Conservation (phyloP, 495 filamentous ascomycete genomes). For the Wilcoxina mikolae region DNA sequence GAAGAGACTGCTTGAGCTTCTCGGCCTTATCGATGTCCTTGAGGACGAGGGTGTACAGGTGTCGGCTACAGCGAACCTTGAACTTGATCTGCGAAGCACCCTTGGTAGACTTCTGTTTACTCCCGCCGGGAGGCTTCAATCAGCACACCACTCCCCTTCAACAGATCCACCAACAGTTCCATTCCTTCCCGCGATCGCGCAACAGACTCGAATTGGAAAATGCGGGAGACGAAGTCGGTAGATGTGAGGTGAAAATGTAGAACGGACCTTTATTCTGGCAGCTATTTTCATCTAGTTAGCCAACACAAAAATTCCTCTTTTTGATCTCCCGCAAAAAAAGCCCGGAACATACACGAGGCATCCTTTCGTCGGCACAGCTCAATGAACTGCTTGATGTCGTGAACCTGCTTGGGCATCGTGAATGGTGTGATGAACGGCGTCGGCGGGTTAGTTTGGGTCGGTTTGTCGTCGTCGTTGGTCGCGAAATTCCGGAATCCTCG, state of each 20-base stretch:
- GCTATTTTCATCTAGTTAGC: slow-evolving; percentile 13
- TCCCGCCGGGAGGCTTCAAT: slow-evolving; percentile 7
- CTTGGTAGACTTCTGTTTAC: slow-evolving; percentile 77
- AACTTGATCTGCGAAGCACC: slow-evolving; percentile 88
- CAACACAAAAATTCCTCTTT: background rate
- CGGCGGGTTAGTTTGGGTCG: slow-evolving; percentile 24
- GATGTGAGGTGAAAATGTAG: background rate
- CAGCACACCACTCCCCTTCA: slow-evolving; percentile 2
- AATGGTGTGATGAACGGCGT: slow-evolving; percentile 16
- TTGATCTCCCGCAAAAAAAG: background rate
- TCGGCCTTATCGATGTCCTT: slow-evolving; percentile 98
- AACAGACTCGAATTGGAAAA: background rate
- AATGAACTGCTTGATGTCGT: slow-evolving; percentile 99
- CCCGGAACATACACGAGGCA: slow-evolving; percentile 67
- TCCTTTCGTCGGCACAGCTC: slow-evolving; percentile 99
- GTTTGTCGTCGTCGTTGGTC: slow-evolving; percentile 18
- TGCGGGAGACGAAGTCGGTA: background rate
- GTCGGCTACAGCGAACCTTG: slow-evolving; percentile 95
- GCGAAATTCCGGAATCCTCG: slow-evolving; percentile 5
- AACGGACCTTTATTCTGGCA: slow-evolving; percentile 28
- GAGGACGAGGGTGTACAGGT: slow-evolving; percentile 92
- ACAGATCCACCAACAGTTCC: slow-evolving; percentile 30
- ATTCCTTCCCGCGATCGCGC: slow-evolving; percentile 4
- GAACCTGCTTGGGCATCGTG: slow-evolving; percentile 94
- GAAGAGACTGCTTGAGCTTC: slow-evolving; percentile 98